Evolutionary conservation across 805 yeast species (phyloP).

Genomic region (Saturnispora mendoncae): DNA sequence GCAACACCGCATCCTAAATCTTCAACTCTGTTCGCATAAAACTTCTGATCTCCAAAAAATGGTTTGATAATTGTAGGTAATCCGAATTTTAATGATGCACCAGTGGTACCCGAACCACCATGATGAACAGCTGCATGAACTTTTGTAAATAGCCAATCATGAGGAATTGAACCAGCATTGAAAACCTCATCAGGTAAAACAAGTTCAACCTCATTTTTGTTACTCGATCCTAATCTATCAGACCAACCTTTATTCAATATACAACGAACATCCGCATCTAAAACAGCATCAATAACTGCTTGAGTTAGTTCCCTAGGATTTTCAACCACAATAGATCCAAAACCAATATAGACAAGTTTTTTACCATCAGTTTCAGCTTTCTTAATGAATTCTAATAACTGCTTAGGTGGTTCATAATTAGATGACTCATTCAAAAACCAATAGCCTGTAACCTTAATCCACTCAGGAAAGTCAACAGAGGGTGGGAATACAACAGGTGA

Average conservation of each 20-base stretch:
- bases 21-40: slow-evolving; percentile 79
- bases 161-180: slow-evolving; percentile 70
- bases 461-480: slow-evolving; percentile 85
- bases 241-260: slow-evolving; percentile 94
- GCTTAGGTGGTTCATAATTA: slow-evolving; percentile 50
- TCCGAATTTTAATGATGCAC: slow-evolving; percentile 81
- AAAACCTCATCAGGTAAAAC: slow-evolving; percentile 59
- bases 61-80: slow-evolving; percentile 88
- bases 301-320: slow-evolving; percentile 71
- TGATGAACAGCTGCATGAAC: slow-evolving; percentile 95
- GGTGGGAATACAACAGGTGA: slow-evolving; percentile 89
- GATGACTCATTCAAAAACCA: slow-evolving; percentile 68
- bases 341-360: slow-evolving; percentile 84
- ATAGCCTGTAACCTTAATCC: slow-evolving; percentile 94
- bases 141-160: slow-evolving; percentile 87
- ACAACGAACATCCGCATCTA: slow-evolving; percentile 75
- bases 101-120: slow-evolving; percentile 96
- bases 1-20: slow-evolving; percentile 81
- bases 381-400: slow-evolving; percentile 48
- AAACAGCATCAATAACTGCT: slow-evolving; percentile 72
- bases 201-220: slow-evolving; percentile 29
- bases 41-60: slow-evolving; percentile 93
- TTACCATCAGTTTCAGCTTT: slow-evolving; percentile 52
- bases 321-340: slow-evolving; percentile 88
- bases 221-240: slow-evolving; percentile 44